Percentiles rank a stretch among this genome's conserved stretches.
Conservation (phyloP, 345 rosid species). For the Sisymbrium irio region DNA sequence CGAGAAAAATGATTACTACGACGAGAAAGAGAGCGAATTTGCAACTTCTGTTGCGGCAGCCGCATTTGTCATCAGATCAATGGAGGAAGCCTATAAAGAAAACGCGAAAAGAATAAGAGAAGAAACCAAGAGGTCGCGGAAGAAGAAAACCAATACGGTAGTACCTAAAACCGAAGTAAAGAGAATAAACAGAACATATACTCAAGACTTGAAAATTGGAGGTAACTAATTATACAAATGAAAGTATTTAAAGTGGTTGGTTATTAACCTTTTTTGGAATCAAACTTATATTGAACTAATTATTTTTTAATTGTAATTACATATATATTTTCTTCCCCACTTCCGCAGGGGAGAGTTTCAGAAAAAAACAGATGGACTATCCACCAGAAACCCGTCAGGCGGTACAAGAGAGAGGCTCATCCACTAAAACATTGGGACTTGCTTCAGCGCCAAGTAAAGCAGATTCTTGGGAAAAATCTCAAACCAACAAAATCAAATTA, state of each 20-base stretch:
- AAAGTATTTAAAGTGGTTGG: not conserved
- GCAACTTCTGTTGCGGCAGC: conserved; percentile 63
- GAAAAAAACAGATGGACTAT: not conserved
- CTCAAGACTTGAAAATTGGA: conserved; percentile 41
- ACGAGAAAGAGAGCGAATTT: conserved; percentile 39
- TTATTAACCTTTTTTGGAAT: not conserved
- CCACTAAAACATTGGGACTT: conserved; percentile 28
- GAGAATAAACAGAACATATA: not conserved
- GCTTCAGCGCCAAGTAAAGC: conserved; percentile 36
- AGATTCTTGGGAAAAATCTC: conserved; percentile 69
- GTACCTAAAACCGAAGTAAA: conserved; percentile 32
- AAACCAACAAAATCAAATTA: conserved; percentile 46
- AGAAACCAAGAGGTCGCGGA: conserved; percentile 37
- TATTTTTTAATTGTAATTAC: not conserved
- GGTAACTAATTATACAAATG: conserved; percentile 9
- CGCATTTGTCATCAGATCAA: conserved; percentile 44
- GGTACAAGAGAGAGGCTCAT: conserved; percentile 12
- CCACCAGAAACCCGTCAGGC: not conserved
- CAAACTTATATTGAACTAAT: not conserved
- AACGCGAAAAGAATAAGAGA: conserved; percentile 36
- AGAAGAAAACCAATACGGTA: not conserved
- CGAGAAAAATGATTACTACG: conserved; percentile 34
- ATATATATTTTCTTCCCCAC: not conserved
- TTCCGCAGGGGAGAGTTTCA: not conserved
- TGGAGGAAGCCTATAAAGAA: conserved; percentile 42